Evolutionary conservation across 2,329 filamentous ascomycete species (phyloP), one percentile per base, ranked within the genome.

Genomic region (Sclerotinia minor): DNA sequence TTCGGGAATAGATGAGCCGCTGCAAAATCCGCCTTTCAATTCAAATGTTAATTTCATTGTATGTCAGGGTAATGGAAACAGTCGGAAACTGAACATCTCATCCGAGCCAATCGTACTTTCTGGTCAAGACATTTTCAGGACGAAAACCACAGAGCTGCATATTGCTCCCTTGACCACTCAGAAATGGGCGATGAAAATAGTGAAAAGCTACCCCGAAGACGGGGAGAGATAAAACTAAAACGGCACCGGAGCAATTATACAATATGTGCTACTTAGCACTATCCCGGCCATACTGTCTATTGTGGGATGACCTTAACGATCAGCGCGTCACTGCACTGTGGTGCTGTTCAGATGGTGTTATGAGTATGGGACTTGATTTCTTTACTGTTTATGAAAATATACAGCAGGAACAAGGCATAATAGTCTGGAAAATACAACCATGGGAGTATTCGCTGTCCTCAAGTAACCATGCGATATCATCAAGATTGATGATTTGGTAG

Each of bases 131-230:
- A n/a, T 38, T 35, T 29, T 21, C 29, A 17, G 7, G 17, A 35
- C 7, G 19, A n/a, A n/a, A n/a, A n/a, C n/a, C n/a, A n/a, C n/a
- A n/a, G n/a, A n/a, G n/a, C n/a, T n/a, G n/a, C n/a, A n/a, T n/a
- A n/a, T n/a, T 6, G 32, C n/a, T 1, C 21, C 32, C 3, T 9
- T 24, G 3, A n/a, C 17, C 7, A 2, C 5, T 2, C 0, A 2
- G 19, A 3, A 55, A n/a, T n/a, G n/a, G n/a, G n/a, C 35, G 11
- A 19, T 38, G 19, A 5, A n/a, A 38, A 9, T 38, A 2, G 9
- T 38, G 5, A 38, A 38, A 21, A 15, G 6, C 32, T 45, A 8
- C 11, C 5, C 13, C 38, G 13, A 15, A 41, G 38, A 41, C 4
- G 38, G 38, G 3, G 38, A 15, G 38, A 3, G 13, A 15, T 41